A percentile compares a stretch with the other conserved stretches of the same genome.
These are phyloP conservation scores for Solanum dulcamara DNA, from an alignment of 257 asterid species.

Conservation along the genomic window DNA sequence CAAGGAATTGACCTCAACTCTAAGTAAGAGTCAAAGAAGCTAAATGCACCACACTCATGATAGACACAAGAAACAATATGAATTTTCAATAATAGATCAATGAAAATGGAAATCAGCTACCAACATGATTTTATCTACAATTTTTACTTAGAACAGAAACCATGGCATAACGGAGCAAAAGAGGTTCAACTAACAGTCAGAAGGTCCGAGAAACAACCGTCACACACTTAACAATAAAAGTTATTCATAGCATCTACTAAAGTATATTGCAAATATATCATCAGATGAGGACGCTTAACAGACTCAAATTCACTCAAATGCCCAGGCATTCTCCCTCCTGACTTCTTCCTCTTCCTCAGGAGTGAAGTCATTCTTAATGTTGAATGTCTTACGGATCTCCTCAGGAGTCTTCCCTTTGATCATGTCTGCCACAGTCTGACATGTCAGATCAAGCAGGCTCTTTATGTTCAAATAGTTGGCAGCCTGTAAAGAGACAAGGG, in stretches of 20 bases:
- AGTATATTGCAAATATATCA: background rate
- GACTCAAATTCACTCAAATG: constrained; percentile 29
- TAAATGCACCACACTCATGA: background rate
- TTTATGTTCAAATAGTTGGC: constrained; percentile 64
- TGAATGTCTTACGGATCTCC: constrained; percentile 52
- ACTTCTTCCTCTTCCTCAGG: constrained; percentile 58
- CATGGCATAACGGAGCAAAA: background rate
- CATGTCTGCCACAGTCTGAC: constrained; percentile 54
- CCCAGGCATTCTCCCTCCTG: constrained; percentile 51
- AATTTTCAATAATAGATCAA: background rate
- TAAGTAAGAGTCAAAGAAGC: background rate
- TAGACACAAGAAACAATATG: background rate
- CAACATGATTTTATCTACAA: background rate
- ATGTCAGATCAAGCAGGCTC: constrained; percentile 49
- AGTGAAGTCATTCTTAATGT: constrained; percentile 51
- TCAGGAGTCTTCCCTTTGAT: constrained; percentile 61
- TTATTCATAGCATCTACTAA: background rate
- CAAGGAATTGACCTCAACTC: background rate
- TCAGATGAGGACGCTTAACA: background rate
- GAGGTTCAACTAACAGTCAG: background rate
- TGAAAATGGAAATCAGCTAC: background rate
- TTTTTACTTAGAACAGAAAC: background rate
- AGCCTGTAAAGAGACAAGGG: constrained; percentile 24
- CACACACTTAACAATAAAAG: background rate
- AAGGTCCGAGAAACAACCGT: background rate